phyloP scores from a whole-genome alignment of 305 asterid genomes.

The Ajuga reptans region DNA sequence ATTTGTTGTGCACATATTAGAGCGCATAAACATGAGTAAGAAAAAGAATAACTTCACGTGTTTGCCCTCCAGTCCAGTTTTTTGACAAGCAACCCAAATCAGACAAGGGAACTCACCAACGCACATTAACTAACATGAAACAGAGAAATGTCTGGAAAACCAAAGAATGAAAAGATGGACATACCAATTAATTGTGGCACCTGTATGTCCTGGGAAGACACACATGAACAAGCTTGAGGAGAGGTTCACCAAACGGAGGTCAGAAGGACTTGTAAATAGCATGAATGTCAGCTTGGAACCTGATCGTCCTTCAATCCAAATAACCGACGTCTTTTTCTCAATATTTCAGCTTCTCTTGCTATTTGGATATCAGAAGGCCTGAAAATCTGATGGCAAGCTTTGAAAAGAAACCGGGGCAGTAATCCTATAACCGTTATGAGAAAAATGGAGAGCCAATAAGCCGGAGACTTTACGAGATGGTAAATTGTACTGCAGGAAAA shows the following conservation, averaged over 20 bases:
- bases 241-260: slow-evolving; percentile 26
- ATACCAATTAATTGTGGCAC: slow-evolving; percentile 28
- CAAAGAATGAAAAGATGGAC: slow-evolving; percentile 5
- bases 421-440: slow-evolving; percentile 64
- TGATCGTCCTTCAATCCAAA: slow-evolving; percentile 39
- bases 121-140: background rate
- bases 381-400: slow-evolving; percentile 61
- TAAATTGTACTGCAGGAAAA: slow-evolving; percentile 71
- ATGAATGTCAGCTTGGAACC: slow-evolving; percentile 39
- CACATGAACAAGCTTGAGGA: slow-evolving; percentile 28
- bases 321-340: slow-evolving; percentile 38
- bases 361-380: slow-evolving; percentile 88
- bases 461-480: slow-evolving; percentile 59
- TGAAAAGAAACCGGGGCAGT: slow-evolving; percentile 79
- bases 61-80: background rate
- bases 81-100: background rate
- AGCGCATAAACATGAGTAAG: background rate
- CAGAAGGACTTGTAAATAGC: slow-evolving; percentile 21
- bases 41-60: background rate
- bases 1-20: background rate
- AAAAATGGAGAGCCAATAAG: slow-evolving; percentile 82
- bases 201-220: slow-evolving; percentile 30
- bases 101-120: background rate
- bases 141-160: background rate
- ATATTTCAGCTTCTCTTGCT: slow-evolving; percentile 86